Evolutionary conservation across 1,284 basidiomycete species (phyloP).

Genomic region (Apiotrichum siamense): DNA sequence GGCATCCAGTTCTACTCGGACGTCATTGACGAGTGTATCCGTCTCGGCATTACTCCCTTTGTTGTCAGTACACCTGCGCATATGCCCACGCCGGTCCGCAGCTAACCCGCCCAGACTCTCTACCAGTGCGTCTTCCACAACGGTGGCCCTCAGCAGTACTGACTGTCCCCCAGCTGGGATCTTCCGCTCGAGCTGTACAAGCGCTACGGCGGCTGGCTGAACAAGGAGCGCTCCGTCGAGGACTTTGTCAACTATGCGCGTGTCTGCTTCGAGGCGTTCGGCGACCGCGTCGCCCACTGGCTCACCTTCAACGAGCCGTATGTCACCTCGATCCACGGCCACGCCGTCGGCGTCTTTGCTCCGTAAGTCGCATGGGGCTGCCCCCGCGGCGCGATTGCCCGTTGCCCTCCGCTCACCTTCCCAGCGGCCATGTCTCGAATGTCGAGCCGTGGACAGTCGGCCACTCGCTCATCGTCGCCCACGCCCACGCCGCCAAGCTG

Average conservation of each 20-base stretch:
- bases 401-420: no score
- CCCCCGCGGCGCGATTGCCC: no score
- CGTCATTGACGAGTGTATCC: constrained; percentile 22
- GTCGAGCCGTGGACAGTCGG: constrained; percentile 70
- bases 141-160: not conserved
- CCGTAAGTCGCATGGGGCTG: no score
- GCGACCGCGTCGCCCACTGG: constrained; percentile 71
- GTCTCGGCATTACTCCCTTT: constrained; percentile 59
- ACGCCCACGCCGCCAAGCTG: constrained; percentile 59
- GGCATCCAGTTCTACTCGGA: constrained; percentile 53
- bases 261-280: constrained; percentile 65
- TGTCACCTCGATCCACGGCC: constrained; percentile 64
- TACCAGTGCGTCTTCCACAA: constrained; percentile 51
- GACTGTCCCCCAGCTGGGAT: constrained; percentile 61
- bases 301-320: constrained; percentile 62
- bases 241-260: constrained; percentile 63
- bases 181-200: constrained; percentile 64
- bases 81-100: constrained; percentile 41
- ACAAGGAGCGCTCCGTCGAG: constrained; percentile 57
- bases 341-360: constrained; percentile 30
- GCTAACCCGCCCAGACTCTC: constrained; percentile 52
- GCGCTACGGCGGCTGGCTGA: constrained; percentile 60
- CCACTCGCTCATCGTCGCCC: constrained; percentile 62
- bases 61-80: constrained; percentile 44
- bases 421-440: constrained; percentile 52